These are phyloP conservation scores for grape (Vitis vinifera) DNA, from an alignment of 164 flowering plant species.

Conservation along the genomic window DNA sequence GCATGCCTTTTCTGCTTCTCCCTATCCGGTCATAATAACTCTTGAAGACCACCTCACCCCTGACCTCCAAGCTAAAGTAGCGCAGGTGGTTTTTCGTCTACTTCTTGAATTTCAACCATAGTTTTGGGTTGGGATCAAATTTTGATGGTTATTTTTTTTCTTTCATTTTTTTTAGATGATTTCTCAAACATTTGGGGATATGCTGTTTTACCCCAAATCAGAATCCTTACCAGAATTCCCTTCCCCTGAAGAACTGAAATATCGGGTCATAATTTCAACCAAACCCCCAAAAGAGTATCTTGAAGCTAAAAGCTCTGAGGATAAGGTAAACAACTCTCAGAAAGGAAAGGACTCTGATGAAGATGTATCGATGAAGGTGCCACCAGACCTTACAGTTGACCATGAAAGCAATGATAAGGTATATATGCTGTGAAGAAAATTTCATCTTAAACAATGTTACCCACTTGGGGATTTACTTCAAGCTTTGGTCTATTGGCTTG, in stretches of 20 bases:
- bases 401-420: slow-evolving; percentile 28
- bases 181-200: slow-evolving; percentile 17
- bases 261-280: slow-evolving; percentile 6
- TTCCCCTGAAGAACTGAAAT: slow-evolving; percentile 15
- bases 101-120: neutral
- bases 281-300: slow-evolving; percentile 18
- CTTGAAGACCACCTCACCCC: slow-evolving; percentile 68
- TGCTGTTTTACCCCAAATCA: slow-evolving; percentile 6
- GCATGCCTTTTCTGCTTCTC: slow-evolving; percentile 54
- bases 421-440: neutral
- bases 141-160: neutral
- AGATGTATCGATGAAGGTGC: slow-evolving; percentile 20
- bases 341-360: slow-evolving; percentile 23
- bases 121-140: neutral
- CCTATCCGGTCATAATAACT: slow-evolving; percentile 59
- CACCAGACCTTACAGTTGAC: slow-evolving; percentile 14
- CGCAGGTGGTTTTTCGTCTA: slow-evolving; percentile 33
- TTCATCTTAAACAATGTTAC: too few relatives aligned
- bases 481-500: neutral
- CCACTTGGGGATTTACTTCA: neutral
- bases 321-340: neutral
- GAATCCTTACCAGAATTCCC: slow-evolving; percentile 14
- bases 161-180: slow-evolving; percentile 16
- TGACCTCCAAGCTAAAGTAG: slow-evolving; percentile 57
- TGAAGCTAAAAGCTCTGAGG: slow-evolving; percentile 19